Evolutionary conservation across 179 eudicot species (phyloP).

Genomic region (Sideroxylon spinosum): DNA sequence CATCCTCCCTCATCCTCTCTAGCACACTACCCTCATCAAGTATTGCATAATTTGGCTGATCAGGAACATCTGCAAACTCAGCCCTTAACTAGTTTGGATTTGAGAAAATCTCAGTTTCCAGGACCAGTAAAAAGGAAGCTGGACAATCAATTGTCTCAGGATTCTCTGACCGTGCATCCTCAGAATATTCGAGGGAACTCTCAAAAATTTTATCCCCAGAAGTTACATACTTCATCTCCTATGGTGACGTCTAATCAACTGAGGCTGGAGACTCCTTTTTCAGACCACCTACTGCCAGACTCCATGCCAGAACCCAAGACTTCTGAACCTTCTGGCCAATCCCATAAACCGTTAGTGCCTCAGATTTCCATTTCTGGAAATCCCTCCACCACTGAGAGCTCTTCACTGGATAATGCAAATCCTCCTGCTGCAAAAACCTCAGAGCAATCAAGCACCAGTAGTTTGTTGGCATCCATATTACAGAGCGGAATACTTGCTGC

Average conservation of each 20-base stretch:
- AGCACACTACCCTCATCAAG: constrained; percentile 39
- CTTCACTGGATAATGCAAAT: constrained; percentile 32
- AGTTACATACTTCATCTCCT: constrained; percentile 30
- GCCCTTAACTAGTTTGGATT: constrained; percentile 35
- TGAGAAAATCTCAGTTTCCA: constrained; percentile 37
- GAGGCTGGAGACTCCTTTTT: constrained; percentile 29
- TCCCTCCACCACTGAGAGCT: constrained; percentile 25
- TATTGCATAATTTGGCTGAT: constrained; percentile 31
- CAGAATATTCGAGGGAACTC: constrained; percentile 32
- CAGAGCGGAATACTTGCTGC: constrained; percentile 44
- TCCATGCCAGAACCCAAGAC: too few species aligned
- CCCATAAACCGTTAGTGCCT: constrained; percentile 28
- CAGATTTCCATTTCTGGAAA: constrained; percentile 22
- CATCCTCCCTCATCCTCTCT: constrained; percentile 42
- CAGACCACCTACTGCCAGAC: constrained; percentile 24
- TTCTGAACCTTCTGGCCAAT: constrained; percentile 36
- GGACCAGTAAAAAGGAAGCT: constrained; percentile 27
- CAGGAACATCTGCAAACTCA: constrained; percentile 36
- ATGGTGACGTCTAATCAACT: constrained; percentile 24
- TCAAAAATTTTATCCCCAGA: constrained; percentile 34
- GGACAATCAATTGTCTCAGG: constrained; percentile 31
- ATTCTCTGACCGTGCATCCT: constrained; percentile 27
- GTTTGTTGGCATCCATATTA: constrained; percentile 57
- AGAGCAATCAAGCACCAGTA: constrained; percentile 42
- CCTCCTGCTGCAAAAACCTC: constrained; percentile 27